Evolutionary conservation across 352 stramenopile genomes (phyloP), one percentile per base, ranked within the genome.

Genomic region (Pseudoperonospora humuli): DNA sequence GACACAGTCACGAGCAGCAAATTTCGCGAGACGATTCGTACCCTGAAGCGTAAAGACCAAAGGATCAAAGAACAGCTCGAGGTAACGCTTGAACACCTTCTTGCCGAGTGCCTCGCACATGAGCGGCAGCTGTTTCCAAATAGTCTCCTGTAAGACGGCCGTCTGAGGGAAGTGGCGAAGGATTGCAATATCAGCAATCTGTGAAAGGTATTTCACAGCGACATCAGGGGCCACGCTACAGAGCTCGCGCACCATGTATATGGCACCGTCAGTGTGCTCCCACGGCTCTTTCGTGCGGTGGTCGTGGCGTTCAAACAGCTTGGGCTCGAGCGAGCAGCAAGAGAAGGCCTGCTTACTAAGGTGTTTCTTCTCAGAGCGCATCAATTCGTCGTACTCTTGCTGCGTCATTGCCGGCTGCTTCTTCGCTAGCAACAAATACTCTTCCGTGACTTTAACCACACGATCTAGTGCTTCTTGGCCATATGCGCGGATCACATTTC

Each of bases 161-260:
- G 75, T 84, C 52, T 90, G 77, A 3, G 76, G 73, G 27, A 86
- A 87, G 39, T 88, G 74, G 28, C 74, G 75, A 25, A 91, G 60
- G 25, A 88, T 87, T 8, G 76, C 71, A 7, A 84, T 64, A 28
- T 91, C 77, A 2, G 76, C 82, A 20, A 89, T 59, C 3, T 60
- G 45, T 7, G 78, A 70, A 5, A 91, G 66, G 29, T 69, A 65
- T 17, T 46, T 56, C 11, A 86, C 57, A 4, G 62, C 78, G 2
- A 73, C 23, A 1, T 83, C 67, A 3, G 77, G 75, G 2, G 70
- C 66, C 2, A 86, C 70, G 13, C 28, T 33, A 25, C 80, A 95
- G 13, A 98, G 69, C 57, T 98, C 93, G 9, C 92, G 80, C 21
- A 98, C 70, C 50, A 98, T 70, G 60, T 98, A 98, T 39, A 98